Conservation (phyloP, 75 land plant species). For the Selaginella tamariscina region DNA sequence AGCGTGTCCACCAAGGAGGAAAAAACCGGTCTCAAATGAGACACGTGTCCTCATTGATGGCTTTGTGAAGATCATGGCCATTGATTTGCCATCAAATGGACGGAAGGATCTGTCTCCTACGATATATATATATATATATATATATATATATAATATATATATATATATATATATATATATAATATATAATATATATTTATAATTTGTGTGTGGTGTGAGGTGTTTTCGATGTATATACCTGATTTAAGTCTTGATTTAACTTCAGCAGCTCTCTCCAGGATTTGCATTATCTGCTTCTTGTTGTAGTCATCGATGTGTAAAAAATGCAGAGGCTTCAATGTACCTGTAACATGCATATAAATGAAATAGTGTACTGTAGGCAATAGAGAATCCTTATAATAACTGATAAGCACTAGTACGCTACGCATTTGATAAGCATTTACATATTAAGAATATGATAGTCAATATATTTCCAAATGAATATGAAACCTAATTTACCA, state of each 20-base stretch:
- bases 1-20: constrained; percentile 87
- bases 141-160: too few relatives aligned
- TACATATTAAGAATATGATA: not conserved
- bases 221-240: too few relatives aligned
- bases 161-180: too few relatives aligned
- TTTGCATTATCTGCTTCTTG: constrained; percentile 53
- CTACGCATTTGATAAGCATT: too few relatives aligned
- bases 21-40: constrained; percentile 96
- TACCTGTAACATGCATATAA: constrained; percentile 25
- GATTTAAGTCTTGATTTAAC: constrained; percentile 75
- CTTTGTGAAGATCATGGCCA: constrained; percentile 97
- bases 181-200: too few relatives aligned
- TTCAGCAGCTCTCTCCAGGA: constrained; percentile 63
- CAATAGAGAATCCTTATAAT: too few relatives aligned
- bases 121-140: too few relatives aligned
- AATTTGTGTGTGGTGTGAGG: too few relatives aligned
- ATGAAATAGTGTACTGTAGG: not conserved
- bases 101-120: constrained; percentile 63
- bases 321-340: constrained; percentile 48
- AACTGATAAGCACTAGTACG: too few relatives aligned
- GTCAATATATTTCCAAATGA: not conserved
- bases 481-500: not conserved
- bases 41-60: constrained; percentile 99
- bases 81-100: constrained; percentile 79
- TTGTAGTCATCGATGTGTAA: constrained; percentile 80